phyloP scores from a whole-genome alignment of 805 yeast genomes.

The Kluyveromyces dobzhanskii region DNA sequence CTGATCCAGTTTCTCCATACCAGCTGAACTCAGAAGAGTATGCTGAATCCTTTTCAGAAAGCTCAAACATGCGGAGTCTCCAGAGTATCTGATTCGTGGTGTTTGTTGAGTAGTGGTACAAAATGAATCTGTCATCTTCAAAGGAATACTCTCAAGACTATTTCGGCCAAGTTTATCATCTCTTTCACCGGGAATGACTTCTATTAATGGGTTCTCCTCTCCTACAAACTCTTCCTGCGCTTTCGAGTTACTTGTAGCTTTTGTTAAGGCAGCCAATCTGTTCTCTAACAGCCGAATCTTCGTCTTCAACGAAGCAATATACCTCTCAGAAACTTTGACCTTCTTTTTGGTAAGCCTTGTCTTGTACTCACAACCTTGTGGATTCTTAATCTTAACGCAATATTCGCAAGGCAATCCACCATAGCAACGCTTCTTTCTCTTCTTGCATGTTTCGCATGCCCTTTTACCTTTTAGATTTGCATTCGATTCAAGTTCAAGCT shows the following conservation, averaged over 20 bases:
- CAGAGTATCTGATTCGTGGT: constrained; percentile 6
- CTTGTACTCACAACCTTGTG: constrained; percentile 11
- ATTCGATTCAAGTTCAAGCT: neutral
- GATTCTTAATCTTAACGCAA: constrained; percentile 11
- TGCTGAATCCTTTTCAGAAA: constrained; percentile 10
- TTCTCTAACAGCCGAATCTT: constrained; percentile 10
- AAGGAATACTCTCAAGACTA: neutral
- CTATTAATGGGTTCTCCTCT: constrained; percentile 10
- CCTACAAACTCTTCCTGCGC: neutral
- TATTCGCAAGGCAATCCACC: constrained; percentile 15
- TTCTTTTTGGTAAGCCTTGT: constrained; percentile 8
- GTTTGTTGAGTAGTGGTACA: too few relatives aligned
- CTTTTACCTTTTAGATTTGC: constrained; percentile 4
- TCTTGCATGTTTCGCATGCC: constrained; percentile 15
- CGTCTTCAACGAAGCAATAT: constrained; percentile 10
- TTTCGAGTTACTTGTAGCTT: constrained; percentile 3
- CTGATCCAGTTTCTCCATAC: neutral
- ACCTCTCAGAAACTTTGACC: constrained; percentile 13
- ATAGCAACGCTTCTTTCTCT: constrained; percentile 13
- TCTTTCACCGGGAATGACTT: constrained; percentile 2
- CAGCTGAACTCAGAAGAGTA: constrained; percentile 8
- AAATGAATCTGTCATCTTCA: neutral
- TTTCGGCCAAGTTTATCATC: neutral
- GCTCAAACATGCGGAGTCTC: constrained; percentile 13
- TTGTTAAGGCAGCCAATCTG: constrained; percentile 3